Evolutionary conservation across 306 rosid genomes (phyloP).

Genomic region (Lathyrus sativus): DNA sequence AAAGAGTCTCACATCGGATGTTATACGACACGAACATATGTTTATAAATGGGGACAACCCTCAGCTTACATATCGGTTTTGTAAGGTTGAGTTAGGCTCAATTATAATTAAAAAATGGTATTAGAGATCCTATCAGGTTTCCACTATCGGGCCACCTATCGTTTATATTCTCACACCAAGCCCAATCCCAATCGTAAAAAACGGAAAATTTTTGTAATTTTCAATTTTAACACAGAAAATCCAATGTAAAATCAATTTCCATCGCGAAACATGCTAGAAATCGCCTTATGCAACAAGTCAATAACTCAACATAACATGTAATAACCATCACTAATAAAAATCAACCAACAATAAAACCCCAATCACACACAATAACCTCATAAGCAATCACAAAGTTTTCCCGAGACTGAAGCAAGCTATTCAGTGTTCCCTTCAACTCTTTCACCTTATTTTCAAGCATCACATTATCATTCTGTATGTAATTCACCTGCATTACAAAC

Average conservation of each 20-base stretch:
- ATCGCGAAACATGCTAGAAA: not conserved
- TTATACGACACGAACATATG: no score
- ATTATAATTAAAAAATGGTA: no score
- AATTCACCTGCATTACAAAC: slow-evolving; percentile 53
- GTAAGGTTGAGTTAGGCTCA: no score
- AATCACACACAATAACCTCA: slow-evolving; percentile 54
- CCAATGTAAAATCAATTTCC: not conserved
- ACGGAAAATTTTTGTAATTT: no score
- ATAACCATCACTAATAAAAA: not conserved
- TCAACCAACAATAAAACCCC: not conserved
- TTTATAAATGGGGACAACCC: no score
- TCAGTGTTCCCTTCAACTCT: slow-evolving; percentile 64
- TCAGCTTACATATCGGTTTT: no score
- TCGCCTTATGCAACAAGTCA: no score
- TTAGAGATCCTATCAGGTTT: no score
- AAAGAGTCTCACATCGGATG: no score
- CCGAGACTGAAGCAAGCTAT: slow-evolving; percentile 60
- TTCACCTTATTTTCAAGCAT: slow-evolving; percentile 71
- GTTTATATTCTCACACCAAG: no score
- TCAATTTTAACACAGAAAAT: not conserved
- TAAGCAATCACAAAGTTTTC: slow-evolving; percentile 59
- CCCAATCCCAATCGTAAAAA: no score
- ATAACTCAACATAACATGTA: not conserved
- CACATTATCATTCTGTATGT: slow-evolving; percentile 62
- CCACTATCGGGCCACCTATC: no score